A percentile compares a stretch with the other conserved stretches of the same genome.
Conservation (phyloP, 306 rosid genomes). For the Pyrus pyrifolia region DNA sequence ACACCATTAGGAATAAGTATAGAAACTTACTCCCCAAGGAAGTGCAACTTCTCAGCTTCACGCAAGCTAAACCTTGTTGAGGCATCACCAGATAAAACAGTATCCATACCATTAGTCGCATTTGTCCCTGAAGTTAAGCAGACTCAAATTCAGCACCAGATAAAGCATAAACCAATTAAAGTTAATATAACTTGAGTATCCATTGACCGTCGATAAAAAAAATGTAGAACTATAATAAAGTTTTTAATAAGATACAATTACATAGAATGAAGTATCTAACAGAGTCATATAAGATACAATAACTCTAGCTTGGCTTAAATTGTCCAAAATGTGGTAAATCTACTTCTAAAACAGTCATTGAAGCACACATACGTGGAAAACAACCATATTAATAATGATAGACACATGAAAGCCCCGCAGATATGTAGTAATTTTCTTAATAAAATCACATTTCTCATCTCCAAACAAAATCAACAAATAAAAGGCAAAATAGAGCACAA, state of each 20-base stretch:
- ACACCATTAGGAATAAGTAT: background rate
- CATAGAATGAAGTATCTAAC: background rate
- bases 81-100: constrained; percentile 33
- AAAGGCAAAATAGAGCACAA: background rate
- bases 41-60: constrained; percentile 55
- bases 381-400: background rate
- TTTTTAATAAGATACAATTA: background rate
- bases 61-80: constrained; percentile 63
- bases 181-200: background rate
- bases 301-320: background rate
- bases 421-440: background rate
- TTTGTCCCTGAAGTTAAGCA: constrained; percentile 39
- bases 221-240: background rate
- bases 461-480: background rate
- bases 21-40: constrained; percentile 62
- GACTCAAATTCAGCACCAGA: constrained; percentile 9
- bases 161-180: background rate
- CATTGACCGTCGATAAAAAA: background rate
- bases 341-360: background rate
- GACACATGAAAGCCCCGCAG: background rate
- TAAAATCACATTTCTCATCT: background rate
- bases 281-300: background rate
- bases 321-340: background rate
- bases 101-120: constrained; percentile 28
- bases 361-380: background rate